Evolutionary conservation across 441 rosid species (phyloP), one percentile per base, ranked within the genome.

Genomic region (Rhodomyrtus psidioides): DNA sequence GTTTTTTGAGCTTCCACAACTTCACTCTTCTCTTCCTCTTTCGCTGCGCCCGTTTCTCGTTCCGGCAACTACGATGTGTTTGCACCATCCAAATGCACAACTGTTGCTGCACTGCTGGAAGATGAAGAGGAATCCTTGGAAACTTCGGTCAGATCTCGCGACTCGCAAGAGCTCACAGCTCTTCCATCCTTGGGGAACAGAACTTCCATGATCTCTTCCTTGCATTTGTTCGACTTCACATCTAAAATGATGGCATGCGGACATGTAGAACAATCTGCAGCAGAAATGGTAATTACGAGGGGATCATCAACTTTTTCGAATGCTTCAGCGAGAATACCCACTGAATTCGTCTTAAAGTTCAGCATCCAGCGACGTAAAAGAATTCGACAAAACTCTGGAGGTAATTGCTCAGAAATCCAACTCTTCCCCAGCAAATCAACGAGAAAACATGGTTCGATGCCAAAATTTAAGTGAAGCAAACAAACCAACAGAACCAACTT

Each of bases 401-500:
- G 92, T 24, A 93, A 85, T 28, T 60, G 65, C 19, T 86, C 65
- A 5, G 86, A 76, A 59, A 92, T 86, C 70, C 82, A 57, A 3
- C 19, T 84, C 76, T 7, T 76, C 76, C 85, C 7, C 39, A 89
- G 89, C 87, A 91, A 57, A 23, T 84, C 60, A 49, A 21, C 3
- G 34, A 90, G 91, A 39, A 84, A 42, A 65, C 56, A 23, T 15
- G 6, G 10, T 34, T 81, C 85, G 30, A 6, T 7, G 30, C 90
- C 86, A 42, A 90, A 92, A 87, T 91, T 92, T 59, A 90, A 27
- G 81, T 81, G 53, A 84, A 93, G 85, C 58, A 90, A 56, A 86
- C 91, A 93, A 39, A 89, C 14, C 79, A 91, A n/a, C 9, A 89
- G 82, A 83, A 91, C 86, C 82, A 92, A 70, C 87, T 93, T 90